Evolutionary conservation across 352 stramenopile genomes (phyloP), one percentile per base, ranked within the genome.

Genomic region (Globisporangium polare): DNA sequence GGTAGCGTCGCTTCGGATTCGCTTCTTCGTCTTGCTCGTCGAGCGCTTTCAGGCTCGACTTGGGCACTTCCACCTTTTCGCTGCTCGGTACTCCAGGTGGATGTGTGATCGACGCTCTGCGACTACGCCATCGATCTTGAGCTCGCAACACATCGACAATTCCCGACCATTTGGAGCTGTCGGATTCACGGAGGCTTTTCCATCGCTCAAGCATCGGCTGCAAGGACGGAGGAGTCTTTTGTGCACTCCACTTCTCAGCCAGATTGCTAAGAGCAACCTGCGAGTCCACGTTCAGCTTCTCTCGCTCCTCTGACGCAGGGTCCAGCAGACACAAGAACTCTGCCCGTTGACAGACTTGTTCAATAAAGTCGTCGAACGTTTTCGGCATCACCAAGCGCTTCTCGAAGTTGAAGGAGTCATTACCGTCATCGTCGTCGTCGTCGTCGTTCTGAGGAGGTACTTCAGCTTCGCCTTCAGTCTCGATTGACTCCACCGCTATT

Each of bases 131-230:
- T 17, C 73, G 71, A 53, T 69, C 62, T 47, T 96, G 87, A 26
- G 87, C 87, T 24, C 86, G 80, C 37, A 96, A 55, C 0, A 96
- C 80, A 56, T 93, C 79, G 2, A 96, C 86, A 29, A 96, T 86
- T 1, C 87, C 87, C 17, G 83, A 89, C 87, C 87, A 96, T 58
- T 92, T 94, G 0, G 80, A 91, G 27, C 78, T 90, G 53, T 96
- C 87, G 9, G 70, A 75, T 55, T 94, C 76, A 9, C 77, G 63
- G 29, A 96, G 46, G 9, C 75, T 90, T 68, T 86, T 87, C 87
- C 87, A 96, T 10, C 87, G 71, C 54, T 96, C 87, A 31, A 94
- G 75, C 85, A 96, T 94, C 9, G 87, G 87, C 42, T 96, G 80
- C 31, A 96, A 62, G 1, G 80, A 92, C 15, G 86, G 86, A 29